Evolutionary conservation across 305 asterid species (phyloP).

Genomic region (Fraxinus ornus): DNA sequence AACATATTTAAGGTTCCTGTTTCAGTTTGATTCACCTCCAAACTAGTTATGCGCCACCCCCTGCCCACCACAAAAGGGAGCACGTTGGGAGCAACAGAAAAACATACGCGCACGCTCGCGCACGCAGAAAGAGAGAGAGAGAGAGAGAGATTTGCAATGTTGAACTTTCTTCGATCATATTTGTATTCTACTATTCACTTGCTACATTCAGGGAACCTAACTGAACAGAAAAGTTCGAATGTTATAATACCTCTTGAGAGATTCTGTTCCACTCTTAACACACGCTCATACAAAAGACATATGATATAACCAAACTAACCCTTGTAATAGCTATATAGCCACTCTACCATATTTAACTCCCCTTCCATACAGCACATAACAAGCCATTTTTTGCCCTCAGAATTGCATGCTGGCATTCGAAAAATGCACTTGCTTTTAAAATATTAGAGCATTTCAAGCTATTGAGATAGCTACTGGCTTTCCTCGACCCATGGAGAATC

Average conservation of each 20-base stretch:
- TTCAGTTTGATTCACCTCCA: neutral
- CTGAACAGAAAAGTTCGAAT: neutral
- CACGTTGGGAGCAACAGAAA: neutral
- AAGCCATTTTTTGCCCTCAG: constrained; percentile 11
- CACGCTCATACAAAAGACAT: neutral
- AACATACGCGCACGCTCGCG: neutral
- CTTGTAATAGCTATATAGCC: neutral
- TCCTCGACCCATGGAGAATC: constrained; percentile 94
- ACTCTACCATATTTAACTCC: neutral
- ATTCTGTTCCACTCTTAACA: neutral
- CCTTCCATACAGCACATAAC: neutral
- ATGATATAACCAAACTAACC: neutral
- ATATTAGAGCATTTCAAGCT: constrained; percentile 29
- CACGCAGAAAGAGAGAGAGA: neutral
- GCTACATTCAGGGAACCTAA: neutral
- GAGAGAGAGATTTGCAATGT: neutral
- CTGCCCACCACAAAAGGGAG: neutral
- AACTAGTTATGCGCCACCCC: neutral
- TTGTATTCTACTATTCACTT: neutral
- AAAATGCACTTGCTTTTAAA: neutral
- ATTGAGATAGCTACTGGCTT: constrained; percentile 52
- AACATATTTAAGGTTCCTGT: neutral
- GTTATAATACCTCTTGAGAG: neutral
- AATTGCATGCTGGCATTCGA: constrained; percentile 23
- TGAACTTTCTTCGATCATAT: neutral